Conservation (phyloP, 345 rosid genomes). For the Erysimum cheiranthoides region DNA sequence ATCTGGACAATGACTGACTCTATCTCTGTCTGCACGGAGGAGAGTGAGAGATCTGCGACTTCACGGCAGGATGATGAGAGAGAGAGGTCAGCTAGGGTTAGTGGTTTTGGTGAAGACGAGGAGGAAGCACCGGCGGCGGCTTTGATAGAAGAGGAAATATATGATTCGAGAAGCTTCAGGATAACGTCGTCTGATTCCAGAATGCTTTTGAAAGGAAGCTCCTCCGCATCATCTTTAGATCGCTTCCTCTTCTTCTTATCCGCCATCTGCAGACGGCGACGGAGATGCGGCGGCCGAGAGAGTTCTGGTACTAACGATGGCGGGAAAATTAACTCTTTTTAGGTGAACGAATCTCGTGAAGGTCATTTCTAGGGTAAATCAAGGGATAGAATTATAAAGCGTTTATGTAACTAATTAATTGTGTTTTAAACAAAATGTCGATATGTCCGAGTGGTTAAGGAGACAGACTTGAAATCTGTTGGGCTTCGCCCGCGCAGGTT, state of each 20-base stretch:
- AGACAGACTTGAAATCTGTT: slow-evolving; percentile 94
- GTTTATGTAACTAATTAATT: background rate
- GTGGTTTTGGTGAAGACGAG: slow-evolving; percentile 63
- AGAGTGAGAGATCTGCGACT: slow-evolving; percentile 82
- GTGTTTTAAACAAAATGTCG: slow-evolving; percentile 29
- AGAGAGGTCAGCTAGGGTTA: slow-evolving; percentile 78
- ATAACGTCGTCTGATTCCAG: slow-evolving; percentile 70
- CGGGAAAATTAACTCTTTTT: slow-evolving; percentile 41
- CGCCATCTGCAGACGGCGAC: slow-evolving; percentile 44
- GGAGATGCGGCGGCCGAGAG: slow-evolving; percentile 39
- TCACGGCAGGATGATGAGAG: slow-evolving; percentile 81
- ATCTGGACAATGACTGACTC: slow-evolving; percentile 72
- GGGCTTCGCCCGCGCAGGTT: slow-evolving; percentile 86
- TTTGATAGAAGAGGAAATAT: slow-evolving; percentile 39
- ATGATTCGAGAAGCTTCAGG: slow-evolving; percentile 58
- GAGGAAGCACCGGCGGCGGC: slow-evolving; percentile 42
- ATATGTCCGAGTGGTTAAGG: slow-evolving; percentile 99
- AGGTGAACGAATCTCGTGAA: slow-evolving; percentile 1
- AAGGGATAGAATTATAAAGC: background rate
- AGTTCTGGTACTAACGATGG: slow-evolving; percentile 28
- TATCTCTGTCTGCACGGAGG: slow-evolving; percentile 80
- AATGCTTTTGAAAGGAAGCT: slow-evolving; percentile 71
- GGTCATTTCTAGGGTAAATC: slow-evolving; percentile 17
- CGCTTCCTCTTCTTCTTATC: slow-evolving; percentile 86
- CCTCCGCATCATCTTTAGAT: slow-evolving; percentile 50